Evolutionary conservation across 2,329 filamentous ascomycete genomes (phyloP), one percentile per base, ranked within the genome.

Genomic region (Colletotrichum sidae): DNA sequence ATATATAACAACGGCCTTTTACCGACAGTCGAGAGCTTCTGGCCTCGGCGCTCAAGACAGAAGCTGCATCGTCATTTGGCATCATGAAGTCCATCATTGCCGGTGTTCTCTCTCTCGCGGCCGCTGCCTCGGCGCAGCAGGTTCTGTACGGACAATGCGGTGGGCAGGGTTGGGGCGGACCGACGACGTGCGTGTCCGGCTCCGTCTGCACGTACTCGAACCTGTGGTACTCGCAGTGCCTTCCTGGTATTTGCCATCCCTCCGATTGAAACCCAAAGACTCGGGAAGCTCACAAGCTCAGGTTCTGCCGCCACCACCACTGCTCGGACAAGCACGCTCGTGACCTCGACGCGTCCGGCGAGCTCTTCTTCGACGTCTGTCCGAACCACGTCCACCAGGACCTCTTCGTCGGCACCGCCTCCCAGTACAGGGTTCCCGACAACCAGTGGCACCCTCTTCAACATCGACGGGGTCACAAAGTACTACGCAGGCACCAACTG

Each of bases 401-500:
- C 66, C n/a, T 55, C 62, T 2, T 33, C 68, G n/a, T 39, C 54
- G 6, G 42, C 54, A 8, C 50, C 60, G 6, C 70, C 71, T 12
- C 56, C 68, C n/a, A 8, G 65, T 37, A 71, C 69, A 2, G 67
- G 68, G 4, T 70, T 71, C 46, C 63, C 70, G 11, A 62, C 69
- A 6, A 58, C 69, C 41, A 71, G 62, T 39, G 77, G 77, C n/a
- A 71, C 72, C 17, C 57, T 72, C 2, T 82, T 83, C 69, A 73
- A 71, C 17, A 80, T 84, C 61, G 79, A 84, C 68, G 81, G 82
- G 35, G 72, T 78, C 55, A 78, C 79, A 9, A 72, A 77, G 47
- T 84, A 87, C 73, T 84, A 82, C 66, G 82, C 83, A 8, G 85
- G 85, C 33, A 86, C 81, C 59, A 88, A 88, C 75, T 79, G 81